Evolutionary conservation across 768 basidiomycete species (phyloP), one percentile per base, ranked within the genome.

Genomic region (Mycena venus): DNA sequence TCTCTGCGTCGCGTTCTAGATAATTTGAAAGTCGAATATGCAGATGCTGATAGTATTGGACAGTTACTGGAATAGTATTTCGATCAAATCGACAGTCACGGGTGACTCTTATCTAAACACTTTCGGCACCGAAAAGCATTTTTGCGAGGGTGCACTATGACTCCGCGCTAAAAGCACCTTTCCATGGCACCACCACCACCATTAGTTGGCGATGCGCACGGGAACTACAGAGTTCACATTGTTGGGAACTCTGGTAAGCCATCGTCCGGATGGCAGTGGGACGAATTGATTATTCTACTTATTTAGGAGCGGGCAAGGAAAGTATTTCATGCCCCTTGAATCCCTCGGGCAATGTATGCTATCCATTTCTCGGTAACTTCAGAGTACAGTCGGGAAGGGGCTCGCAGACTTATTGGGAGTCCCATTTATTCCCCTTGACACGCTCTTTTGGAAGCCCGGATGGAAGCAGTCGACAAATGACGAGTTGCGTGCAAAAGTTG

Each of bases 171-270:
- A 51, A 51, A n/a, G 23, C 49, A 51, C 34, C 66, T 64, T 68
- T 29, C 58, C 32, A 72, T 68, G 63, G 55, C 17, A 60, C 49
- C 67, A 68, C 49, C 67, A 68, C 80, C 84, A n/a, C 83, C 84
- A 74, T 81, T 85, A 19, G 72, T 84, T 32, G 89, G 90, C 27
- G 88, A 91, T 73, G 82, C 72, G 29, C 38, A 84, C n/a, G 89
- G 90, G 4, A 78, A 74, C 19, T 91, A 88, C 73, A 87, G 84
- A 69, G 81, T 92, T 56, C 83, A 85, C 55, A 66, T 91, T 11
- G 78, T 88, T 17, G 91, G 91, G 51, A 92, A 92, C 73, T 85
- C 86, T 73, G 90, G 90, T 90, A 82, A 53, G 86, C 40, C 21
- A 4, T 19, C 49, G 19, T 27, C 12, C 70, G 56, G 34, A 6